phyloP scores from a whole-genome alignment of 2,329 filamentous ascomycete species.

The Pseudonectria foliicola region DNA sequence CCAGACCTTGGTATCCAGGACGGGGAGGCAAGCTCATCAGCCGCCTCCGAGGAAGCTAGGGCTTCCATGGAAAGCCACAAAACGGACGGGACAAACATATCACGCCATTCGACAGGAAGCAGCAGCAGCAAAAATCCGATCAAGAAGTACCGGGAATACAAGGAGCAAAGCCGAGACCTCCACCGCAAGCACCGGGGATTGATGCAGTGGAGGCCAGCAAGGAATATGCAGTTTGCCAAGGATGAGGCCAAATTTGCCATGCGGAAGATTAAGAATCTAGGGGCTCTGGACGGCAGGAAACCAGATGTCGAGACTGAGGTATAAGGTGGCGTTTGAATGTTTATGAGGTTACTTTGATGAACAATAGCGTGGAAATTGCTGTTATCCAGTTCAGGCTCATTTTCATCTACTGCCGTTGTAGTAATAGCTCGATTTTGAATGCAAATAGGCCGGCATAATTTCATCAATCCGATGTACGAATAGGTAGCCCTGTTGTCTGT shows the following conservation, averaged over 20 bases:
- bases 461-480: too few species aligned
- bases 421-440: neutral
- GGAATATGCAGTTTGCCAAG: constrained; percentile 81
- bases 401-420: neutral
- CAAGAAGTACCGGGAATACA: constrained; percentile 55
- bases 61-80: constrained; percentile 35
- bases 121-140: constrained; percentile 45
- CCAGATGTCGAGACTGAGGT: constrained; percentile 82
- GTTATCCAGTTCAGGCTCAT: constrained; percentile 1
- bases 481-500: too few species aligned
- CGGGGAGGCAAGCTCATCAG: constrained; percentile 30
- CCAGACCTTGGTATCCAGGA: constrained; percentile 56
- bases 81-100: constrained; percentile 25
- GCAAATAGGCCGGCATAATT: too few species aligned
- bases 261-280: constrained; percentile 66
- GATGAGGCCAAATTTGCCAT: constrained; percentile 76
- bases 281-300: constrained; percentile 72
- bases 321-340: constrained; percentile 22
- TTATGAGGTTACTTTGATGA: neutral
- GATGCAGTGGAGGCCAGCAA: constrained; percentile 92
- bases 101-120: constrained; percentile 24
- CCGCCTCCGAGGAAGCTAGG: constrained; percentile 21
- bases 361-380: too few species aligned
- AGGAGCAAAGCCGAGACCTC: constrained; percentile 63
- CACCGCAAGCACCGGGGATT: constrained; percentile 80